Percentiles rank a stretch among this genome's conserved stretches.
phyloP scores from a whole-genome alignment of 1,284 basidiomycete genomes.

The Coniferiporia sulphurascens region DNA sequence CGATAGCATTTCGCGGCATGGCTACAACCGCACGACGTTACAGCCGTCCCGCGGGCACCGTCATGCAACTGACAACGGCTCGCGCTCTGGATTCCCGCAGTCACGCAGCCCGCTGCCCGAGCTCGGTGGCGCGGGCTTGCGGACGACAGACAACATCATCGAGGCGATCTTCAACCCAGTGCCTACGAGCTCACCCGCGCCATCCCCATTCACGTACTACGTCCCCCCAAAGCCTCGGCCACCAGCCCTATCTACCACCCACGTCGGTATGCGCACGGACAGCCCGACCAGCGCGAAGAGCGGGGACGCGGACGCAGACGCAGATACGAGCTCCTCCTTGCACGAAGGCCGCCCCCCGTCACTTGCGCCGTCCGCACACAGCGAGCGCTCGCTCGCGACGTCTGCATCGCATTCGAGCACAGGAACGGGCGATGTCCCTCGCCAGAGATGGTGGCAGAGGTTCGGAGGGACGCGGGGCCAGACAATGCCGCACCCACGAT shows the following conservation, averaged over 20 bases:
- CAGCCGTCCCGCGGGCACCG: background rate
- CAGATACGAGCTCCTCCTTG: background rate
- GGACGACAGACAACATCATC: conserved; percentile 64
- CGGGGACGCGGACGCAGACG: background rate
- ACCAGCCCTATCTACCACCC: background rate
- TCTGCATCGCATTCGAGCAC: background rate
- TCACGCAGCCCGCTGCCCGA: conserved; percentile 2
- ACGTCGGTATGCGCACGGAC: background rate
- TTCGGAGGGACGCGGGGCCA: background rate
- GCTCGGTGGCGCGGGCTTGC: conserved; percentile 18
- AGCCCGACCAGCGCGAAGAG: background rate
- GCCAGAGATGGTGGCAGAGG: conserved; percentile 17
- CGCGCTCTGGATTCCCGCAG: background rate
- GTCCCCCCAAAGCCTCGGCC: conserved; percentile 19
- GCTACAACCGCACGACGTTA: background rate
- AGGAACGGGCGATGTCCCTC: background rate
- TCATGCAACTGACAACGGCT: conserved; percentile 3
- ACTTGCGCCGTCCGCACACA: background rate
- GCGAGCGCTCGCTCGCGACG: conserved; percentile 1
- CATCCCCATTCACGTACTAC: conserved; percentile 59
- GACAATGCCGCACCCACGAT: background rate
- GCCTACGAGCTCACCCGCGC: conserved; percentile 37
- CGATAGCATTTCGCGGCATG: conserved; percentile 33
- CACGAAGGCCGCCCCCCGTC: conserved; percentile 7
- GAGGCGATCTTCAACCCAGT: conserved; percentile 74